Evolutionary conservation across 352 stramenopile species (phyloP), one percentile per base, ranked within the genome.

Genomic region (Phytophthora idaei): DNA sequence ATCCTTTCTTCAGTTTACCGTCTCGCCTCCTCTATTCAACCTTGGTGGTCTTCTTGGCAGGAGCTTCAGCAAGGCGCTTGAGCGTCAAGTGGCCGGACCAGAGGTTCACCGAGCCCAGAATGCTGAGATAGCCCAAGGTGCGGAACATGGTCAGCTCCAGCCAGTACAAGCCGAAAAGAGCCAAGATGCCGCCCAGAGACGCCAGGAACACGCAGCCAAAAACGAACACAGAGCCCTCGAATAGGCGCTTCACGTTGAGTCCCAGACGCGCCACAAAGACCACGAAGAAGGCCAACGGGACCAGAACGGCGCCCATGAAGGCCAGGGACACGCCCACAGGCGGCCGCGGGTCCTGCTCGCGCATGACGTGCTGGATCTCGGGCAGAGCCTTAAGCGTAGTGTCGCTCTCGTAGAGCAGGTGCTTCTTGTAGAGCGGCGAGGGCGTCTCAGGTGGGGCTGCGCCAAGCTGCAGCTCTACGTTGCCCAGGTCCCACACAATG

Each of bases 351-450:
- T 95, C 87, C 47, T 94, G 74, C 32, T 78, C 51, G 45, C 89
- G 86, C 89, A 96, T 96, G 36, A 94, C 75, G 78, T 97, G 90
- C 64, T 83, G 69, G 61, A 96, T 97, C 67, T 96, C 89, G 0
- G 88, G 89, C 53, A 97, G 76, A 27, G 88, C 84, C 64, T 82
- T 81, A 4, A 97, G 78, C 52, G 90, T 93, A 57, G 88, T 93
- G 68, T 97, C 90, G 25, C 87, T 96, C 52, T 96, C 87, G 61
- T 97, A 69, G 27, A 95, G 76, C 52, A 97, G 76, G 41, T 84
- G 73, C 69, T 94, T 95, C 36, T 88, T 81, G 74, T 97, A 97
- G 14, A 97, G 77, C 39, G 88, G 86, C n/a, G 85, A 93, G 5
- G 83, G 76, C 27, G 74, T 76, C 48, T 77, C 64, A 27, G 87